Percentiles rank a stretch among this genome's conserved stretches.
phyloP scores from a whole-genome alignment of 1,284 basidiomycete genomes.

The Apiotrichum veenhuisii region DNA sequence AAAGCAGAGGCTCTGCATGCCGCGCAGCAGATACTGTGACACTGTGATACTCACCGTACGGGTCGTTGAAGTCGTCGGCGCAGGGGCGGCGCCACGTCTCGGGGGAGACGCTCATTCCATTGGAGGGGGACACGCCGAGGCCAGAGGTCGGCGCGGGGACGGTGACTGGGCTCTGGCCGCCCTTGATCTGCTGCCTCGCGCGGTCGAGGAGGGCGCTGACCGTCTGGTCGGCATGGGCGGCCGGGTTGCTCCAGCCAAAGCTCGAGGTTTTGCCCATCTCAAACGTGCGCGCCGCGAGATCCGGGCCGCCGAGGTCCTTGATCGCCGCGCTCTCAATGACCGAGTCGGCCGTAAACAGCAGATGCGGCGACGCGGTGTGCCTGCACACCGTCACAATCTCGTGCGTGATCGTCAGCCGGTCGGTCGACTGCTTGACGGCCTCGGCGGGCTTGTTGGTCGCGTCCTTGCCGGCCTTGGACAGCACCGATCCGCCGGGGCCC shows the following conservation, averaged over 20 bases:
- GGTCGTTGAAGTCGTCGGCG: slow-evolving; percentile 4
- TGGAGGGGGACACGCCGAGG: not conserved
- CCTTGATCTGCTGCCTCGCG: not conserved
- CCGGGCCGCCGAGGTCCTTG: slow-evolving; percentile 18
- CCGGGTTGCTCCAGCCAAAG: not conserved
- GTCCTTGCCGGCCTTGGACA: slow-evolving; percentile 9
- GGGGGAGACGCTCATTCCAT: not conserved
- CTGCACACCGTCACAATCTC: slow-evolving; percentile 19
- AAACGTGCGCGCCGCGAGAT: slow-evolving; percentile 6
- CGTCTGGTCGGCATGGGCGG: not conserved
- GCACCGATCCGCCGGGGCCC: slow-evolving; percentile 3
- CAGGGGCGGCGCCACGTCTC: slow-evolving; percentile 2
- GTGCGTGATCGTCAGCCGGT: slow-evolving; percentile 16
- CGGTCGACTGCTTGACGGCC: slow-evolving; percentile 13
- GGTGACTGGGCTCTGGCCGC: not conserved
- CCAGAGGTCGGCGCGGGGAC: not conserved
- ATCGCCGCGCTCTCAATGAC: slow-evolving; percentile 10
- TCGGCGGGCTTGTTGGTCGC: slow-evolving; percentile 2
- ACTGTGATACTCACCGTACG: not conserved
- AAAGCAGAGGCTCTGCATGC: no score
- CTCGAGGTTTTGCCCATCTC: not conserved
- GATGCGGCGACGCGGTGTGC: slow-evolving; percentile 15
- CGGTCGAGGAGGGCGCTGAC: not conserved
- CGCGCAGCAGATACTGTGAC: no score
- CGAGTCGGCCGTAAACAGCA: slow-evolving; percentile 14